Evolutionary conservation across 192 early-diverging fungal genomes (phyloP), one percentile per base, ranked within the genome.

Genomic region (Helicostylum pulchrum): DNA sequence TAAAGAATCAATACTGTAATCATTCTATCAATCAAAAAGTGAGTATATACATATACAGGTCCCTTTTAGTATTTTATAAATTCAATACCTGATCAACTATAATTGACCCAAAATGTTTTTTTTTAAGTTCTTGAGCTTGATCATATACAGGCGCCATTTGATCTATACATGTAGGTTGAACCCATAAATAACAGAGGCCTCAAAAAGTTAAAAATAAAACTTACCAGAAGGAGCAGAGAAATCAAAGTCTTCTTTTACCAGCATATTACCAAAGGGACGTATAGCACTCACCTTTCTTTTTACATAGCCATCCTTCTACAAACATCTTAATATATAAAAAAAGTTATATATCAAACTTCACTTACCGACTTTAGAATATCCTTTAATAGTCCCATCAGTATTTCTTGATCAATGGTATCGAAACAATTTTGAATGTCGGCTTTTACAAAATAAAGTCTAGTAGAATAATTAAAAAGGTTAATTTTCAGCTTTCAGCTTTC

Each of bases 401-500:
- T 59, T 44, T 59, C 57, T 59, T 59, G 57, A 21, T 59, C 43
- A 12, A 59, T 59, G 0, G 36, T 44, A 59, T 59, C 57, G 23
- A 45, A 59, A 17, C 57, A 59, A 45, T 59, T 45, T 26, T 43
- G 20, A 11, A 21, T 36, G 14, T 59, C 57, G 6, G 39, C 57
- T 15, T 59, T 59, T 15, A 39, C 39, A 59, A 59, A 59, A 23
- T 59, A 59, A 2, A 59, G 23, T 23, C 57, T 57, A 21, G 2
- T 36, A 8, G 8, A 2, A n/a, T 26, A 31, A 3, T 53, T 53
- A 53, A 30, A 31, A 23, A 21, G 30, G 2, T 2, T 2, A 2
- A 26, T 26, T 26, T 21, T 43, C 20, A 42, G n/a, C 55, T 57
- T 42, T n/a, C n/a, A n/a, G n/a, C n/a, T 57, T 30, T 15, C 44